Base-by-base conservation (phyloP, 495 filamentous ascomycete species). In the Geopyxis carbonaria region DNA sequence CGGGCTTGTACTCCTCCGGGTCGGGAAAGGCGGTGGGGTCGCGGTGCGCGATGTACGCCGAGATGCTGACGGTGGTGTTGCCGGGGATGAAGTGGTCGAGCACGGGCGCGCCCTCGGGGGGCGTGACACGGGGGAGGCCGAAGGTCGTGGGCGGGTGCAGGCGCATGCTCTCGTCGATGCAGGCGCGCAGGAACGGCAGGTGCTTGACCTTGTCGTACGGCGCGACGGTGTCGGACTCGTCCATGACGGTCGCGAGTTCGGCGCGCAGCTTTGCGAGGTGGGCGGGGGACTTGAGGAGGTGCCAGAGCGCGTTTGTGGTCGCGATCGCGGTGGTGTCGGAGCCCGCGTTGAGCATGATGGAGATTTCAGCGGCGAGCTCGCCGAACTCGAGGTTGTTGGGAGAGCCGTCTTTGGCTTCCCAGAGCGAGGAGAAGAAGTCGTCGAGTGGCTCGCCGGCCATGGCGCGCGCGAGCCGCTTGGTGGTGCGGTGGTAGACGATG, bases 91-190 rank as follows among this genome's bases (percentile, higher is more conserved):
- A 57, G 41, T 52, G 49, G n/a, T 51, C 63, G 25, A 48, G 46
- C 46, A 77, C 51, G 32, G 71, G 70, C 2, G 61, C 42, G 14
- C 69, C 65, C 31, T 66, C 75, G 0, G 63, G 48, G 4, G 83
- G 83, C 16, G 92, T 73, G 50, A 80, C 61, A 3, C 86, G 76
- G 2, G 86, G 84, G 1, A 94, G 78, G 24, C 85, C 84, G 56
- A 91, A 78, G 24, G 78, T 75, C 4, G 83, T 85, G 9, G 86
- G 92, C 41, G 71, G 76, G 69, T 93, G 85, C 58, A 83, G 77
- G 44, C 86, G 81, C 55, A 93, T 72, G 10, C 80, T 83, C 60
- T 94, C 86, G 58, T 76, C 77, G 59, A 93, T 82, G 28, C 87
- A 75, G 43, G 65, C 72, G 45, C 76, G 63, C n/a, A 93, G 70